Percentiles rank a stretch among this genome's conserved stretches.
phyloP scores from a whole-genome alignment of 2,329 filamentous ascomycete genomes.

The Sordariomycetes sp. region DNA sequence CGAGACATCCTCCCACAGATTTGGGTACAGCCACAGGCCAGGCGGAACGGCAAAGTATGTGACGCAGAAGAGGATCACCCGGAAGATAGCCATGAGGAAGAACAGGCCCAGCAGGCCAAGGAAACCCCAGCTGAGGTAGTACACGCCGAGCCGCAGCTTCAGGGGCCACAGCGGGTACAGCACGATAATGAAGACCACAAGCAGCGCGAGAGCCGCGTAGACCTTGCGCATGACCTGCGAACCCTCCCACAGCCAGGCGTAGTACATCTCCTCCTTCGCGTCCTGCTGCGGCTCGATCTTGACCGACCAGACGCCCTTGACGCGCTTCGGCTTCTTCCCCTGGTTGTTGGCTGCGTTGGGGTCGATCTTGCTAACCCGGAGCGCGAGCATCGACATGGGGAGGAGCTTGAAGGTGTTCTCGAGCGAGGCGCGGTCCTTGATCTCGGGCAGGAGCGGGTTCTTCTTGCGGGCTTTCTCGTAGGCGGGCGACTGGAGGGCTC shows the following conservation, averaged over 20 bases:
- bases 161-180: conserved; percentile 96
- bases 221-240: conserved; percentile 89
- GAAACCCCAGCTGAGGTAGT: conserved; percentile 94
- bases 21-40: conserved; percentile 96
- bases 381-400: conserved; percentile 84
- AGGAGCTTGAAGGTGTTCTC: conserved; percentile 94
- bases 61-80: conserved; percentile 84
- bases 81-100: conserved; percentile 96
- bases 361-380: conserved; percentile 78
- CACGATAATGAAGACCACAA: conserved; percentile 77
- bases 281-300: conserved; percentile 95
- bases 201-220: conserved; percentile 74
- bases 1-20: conserved; percentile 95
- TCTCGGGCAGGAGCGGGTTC: conserved; percentile 78
- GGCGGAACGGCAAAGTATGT: conserved; percentile 79
- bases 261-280: conserved; percentile 77
- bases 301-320: conserved; percentile 95
- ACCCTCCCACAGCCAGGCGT: conserved; percentile 93
- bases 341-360: conserved; percentile 58
- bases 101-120: conserved; percentile 83
- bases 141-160: conserved; percentile 82
- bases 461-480: conserved; percentile 86
- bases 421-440: conserved; percentile 78
- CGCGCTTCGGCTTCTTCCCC: conserved; percentile 69
- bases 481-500: conserved; percentile 76